These are phyloP conservation scores for Wallacemonas sp. DNA, from an alignment of 208 protist genomes.

Conservation along the genomic window DNA sequence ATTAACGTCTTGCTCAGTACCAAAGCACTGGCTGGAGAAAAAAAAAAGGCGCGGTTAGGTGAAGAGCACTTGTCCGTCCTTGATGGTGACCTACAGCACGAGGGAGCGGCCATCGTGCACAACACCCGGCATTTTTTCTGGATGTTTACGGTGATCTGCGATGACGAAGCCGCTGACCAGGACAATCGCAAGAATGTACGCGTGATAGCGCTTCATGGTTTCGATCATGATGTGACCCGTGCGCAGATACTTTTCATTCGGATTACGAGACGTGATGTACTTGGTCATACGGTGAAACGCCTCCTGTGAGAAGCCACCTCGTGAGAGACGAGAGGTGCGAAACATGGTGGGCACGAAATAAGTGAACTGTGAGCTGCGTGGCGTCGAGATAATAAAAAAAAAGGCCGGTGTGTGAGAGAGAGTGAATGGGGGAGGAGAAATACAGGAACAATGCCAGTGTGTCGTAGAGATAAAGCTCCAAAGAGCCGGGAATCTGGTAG, in stretches of 20 bases:
- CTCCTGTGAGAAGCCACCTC: slow-evolving; percentile 73
- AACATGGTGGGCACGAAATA: no score
- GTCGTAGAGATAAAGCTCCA: no score
- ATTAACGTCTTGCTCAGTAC: no score
- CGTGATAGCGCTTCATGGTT: slow-evolving; percentile 79
- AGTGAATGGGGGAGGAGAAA: neutral
- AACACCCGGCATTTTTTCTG: slow-evolving; percentile 50
- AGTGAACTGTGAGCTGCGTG: no score
- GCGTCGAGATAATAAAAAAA: no score
- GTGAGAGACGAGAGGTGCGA: slow-evolving; percentile 13
- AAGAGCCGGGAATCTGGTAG: no score
- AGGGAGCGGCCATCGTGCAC: slow-evolving; percentile 81
- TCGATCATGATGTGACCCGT: slow-evolving; percentile 82
- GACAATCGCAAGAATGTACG: slow-evolving; percentile 65
- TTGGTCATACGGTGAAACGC: slow-evolving; percentile 82
- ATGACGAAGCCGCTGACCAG: slow-evolving; percentile 63
- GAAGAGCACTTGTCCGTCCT: no score
- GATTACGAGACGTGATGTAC: slow-evolving; percentile 86
- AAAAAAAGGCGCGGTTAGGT: no score
- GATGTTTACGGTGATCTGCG: slow-evolving; percentile 61
- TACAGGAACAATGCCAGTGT: no score
- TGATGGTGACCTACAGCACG: slow-evolving; percentile 66
- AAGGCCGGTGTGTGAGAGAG: no score
- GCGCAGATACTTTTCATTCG: slow-evolving; percentile 82
- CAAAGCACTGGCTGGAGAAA: no score